Conservation (phyloP, 306 rosid species). For the Cicer cuneatum region DNA sequence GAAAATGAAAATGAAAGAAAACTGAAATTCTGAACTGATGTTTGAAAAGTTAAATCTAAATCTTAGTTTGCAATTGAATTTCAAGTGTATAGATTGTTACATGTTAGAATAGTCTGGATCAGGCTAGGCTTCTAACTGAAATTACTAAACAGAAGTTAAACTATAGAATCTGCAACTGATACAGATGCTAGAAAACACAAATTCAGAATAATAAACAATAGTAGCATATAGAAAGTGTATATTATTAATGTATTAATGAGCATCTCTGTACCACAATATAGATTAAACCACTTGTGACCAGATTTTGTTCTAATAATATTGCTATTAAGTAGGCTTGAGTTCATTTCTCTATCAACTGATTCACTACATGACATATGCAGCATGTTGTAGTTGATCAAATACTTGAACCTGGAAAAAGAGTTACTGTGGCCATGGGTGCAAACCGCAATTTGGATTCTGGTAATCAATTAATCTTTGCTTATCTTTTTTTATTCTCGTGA, state of each 20-base stretch:
- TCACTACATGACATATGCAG: constrained; percentile 57
- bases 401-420: constrained; percentile 82
- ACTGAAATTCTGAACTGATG: neutral
- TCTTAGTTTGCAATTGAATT: neutral
- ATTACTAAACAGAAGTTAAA: neutral
- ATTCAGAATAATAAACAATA: neutral
- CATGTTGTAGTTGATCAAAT: constrained; percentile 69
- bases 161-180: neutral
- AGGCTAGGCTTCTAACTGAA: neutral
- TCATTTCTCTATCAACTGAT: constrained; percentile 45
- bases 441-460: constrained; percentile 79
- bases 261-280: neutral
- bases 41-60: neutral
- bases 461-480: constrained; percentile 44
- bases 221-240: neutral
- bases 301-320: constrained; percentile 18
- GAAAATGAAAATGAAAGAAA: neutral
- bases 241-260: neutral
- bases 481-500: constrained; percentile 7
- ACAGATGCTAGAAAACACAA: neutral
- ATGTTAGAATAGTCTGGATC: neutral
- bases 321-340: constrained; percentile 19
- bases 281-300: constrained; percentile 21
- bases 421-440: constrained; percentile 96
- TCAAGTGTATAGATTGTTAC: neutral